Base-by-base conservation (phyloP, 2,329 filamentous ascomycete species). In the Claviceps sp. region DNA sequence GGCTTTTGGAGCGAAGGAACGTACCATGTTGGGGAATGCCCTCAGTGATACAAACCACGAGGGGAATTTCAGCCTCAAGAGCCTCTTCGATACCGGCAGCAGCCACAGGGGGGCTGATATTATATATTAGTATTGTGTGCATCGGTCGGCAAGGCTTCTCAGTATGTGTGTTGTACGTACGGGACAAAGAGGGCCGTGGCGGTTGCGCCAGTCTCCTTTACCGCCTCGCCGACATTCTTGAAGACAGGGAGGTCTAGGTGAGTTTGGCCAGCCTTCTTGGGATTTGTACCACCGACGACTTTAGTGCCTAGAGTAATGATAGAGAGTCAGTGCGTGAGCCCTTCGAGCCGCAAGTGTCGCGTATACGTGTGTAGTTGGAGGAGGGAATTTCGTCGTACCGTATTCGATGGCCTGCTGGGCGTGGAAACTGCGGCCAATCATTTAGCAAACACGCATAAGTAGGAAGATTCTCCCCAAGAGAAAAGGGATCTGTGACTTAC, bases 361-460 rank as follows among this genome's bases (percentile, higher is more conserved):
- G 38, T 17, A 10, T 13, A 2, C 14, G 30, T 53, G 7, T 19
- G 16, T 11, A 38, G 24, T 17, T 52, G 54, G 54, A 52, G 54
- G 54, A 52, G 50, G 48, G 30, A 55, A 59, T 56, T 63, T 42
- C 42, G 52, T 58, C 70, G 68, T 87, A 94, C 89, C 93, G 74
- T 98, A 98, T 72, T 95, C 93, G 72, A 98, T 96, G 61, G 93
- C 93, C 76, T 96, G 90, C 70, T 89, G 81, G 60, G 93, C 93
- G 72, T 98, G 93, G 80, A 98, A 98, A 63, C 91, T 97, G 62
- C 52, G 46, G 54, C 52, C 46, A 51, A 50, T 48, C 52, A 61
- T 56, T 46, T 24, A 43, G 30, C 39, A 34, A 42, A 26, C 19
- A 16, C 14, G 40, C 10, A 34, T 34, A 34, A 34, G 10, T 34